A percentile compares a stretch with the other conserved stretches of the same genome.
Evolutionary conservation across 1,139 yeast species (phyloP).

Genomic region (Saccharomycopsis hybrid): DNA sequence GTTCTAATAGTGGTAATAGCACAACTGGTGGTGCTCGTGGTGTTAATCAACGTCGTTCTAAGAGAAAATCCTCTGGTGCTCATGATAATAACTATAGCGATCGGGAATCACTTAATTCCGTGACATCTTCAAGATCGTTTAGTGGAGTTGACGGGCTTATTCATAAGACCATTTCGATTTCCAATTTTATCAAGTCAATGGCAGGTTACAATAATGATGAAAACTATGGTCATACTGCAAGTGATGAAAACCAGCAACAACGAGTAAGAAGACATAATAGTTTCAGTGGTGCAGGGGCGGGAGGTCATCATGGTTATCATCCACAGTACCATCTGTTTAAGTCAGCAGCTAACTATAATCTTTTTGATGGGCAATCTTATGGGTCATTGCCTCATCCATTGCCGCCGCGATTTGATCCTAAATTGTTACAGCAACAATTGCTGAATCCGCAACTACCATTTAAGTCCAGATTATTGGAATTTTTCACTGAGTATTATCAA

Average conservation of each 20-base stretch:
- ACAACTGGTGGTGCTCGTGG: too few species aligned
- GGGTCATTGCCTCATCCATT: constrained; percentile 19
- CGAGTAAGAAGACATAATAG: constrained; percentile 2
- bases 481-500: constrained; percentile 88
- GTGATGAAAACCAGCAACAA: not conserved
- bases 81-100: constrained; percentile 4
- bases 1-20: too few species aligned
- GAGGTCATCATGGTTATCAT: too few species aligned
- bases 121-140: constrained; percentile 12
- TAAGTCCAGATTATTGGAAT: constrained; percentile 74
- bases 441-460: constrained; percentile 59
- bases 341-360: constrained; percentile 5
- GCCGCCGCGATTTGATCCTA: constrained; percentile 33
- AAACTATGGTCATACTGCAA: not conserved
- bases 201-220: constrained; percentile 10
- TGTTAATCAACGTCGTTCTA: too few species aligned
- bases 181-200: constrained; percentile 12
- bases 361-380: constrained; percentile 7
- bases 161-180: constrained; percentile 10
- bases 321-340: too few species aligned
- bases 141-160: constrained; percentile 12
- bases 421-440: constrained; percentile 26
- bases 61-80: not conserved
- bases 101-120: constrained; percentile 26
- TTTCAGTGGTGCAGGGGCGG: constrained; percentile 2